These are phyloP conservation scores for Erythrophleum ivorense DNA, from an alignment of 331 rosid species.

Conservation along the genomic window DNA sequence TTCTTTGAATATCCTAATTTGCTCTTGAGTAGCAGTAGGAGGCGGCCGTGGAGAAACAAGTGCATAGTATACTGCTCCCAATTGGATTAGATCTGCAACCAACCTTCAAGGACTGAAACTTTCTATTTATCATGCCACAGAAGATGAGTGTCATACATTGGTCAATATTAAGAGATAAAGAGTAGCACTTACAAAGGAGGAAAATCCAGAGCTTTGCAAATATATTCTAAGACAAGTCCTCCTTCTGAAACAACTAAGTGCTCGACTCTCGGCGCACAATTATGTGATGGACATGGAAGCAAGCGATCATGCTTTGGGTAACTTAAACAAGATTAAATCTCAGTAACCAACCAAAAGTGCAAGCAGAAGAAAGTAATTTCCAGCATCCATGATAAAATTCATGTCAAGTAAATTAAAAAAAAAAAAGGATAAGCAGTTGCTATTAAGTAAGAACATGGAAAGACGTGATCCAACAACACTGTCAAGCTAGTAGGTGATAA, in stretches of 20 bases:
- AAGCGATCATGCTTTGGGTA: constrained; percentile 71
- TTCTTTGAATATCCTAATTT: constrained; percentile 65
- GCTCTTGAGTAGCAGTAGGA: constrained; percentile 81
- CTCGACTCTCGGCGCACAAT: constrained; percentile 75
- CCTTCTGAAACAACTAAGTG: constrained; percentile 82
- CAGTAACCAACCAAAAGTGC: constrained; percentile 31
- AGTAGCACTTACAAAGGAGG: constrained; percentile 71
- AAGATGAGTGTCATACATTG: constrained; percentile 11
- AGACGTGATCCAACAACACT: background rate
- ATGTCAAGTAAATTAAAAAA: background rate
- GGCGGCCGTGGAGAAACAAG: constrained; percentile 95
- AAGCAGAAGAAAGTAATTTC: constrained; percentile 12
- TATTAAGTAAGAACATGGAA: background rate
- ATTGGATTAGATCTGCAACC: constrained; percentile 85
- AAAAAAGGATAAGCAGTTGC: background rate
- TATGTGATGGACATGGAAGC: constrained; percentile 81
- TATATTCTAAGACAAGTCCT: constrained; percentile 68
- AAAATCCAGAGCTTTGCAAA: constrained; percentile 80
- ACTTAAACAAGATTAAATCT: constrained; percentile 50
- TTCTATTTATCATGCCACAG: constrained; percentile 30
- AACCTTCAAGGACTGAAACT: constrained; percentile 70
- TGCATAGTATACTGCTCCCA: constrained; percentile 91
- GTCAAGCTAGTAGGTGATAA: background rate
- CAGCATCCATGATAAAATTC: background rate
- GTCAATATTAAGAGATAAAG: constrained; percentile 19